A percentile compares a stretch with the other conserved stretches of the same genome.
These are phyloP conservation scores for Leccinum uliginosum DNA, from an alignment of 768 basidiomycete genomes.

Conservation along the genomic window DNA sequence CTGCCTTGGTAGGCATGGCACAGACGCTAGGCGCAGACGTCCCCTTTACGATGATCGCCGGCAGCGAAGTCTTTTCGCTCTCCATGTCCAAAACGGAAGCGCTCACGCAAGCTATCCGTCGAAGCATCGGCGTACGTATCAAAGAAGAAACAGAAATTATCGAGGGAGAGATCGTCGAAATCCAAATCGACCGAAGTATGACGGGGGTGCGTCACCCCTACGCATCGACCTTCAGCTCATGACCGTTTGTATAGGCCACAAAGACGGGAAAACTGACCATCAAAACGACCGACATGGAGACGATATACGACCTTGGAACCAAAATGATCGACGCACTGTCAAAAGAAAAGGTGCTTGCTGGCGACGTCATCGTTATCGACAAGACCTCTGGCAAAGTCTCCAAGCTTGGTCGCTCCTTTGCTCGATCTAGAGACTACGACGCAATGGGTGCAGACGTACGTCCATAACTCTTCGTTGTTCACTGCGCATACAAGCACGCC, in stretches of 20 bases:
- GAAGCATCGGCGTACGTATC: slow-evolving; percentile 95
- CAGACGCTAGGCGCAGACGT: slow-evolving; percentile 92
- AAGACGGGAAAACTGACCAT: slow-evolving; percentile 97
- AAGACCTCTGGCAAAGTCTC: slow-evolving; percentile 96
- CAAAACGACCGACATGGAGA: slow-evolving; percentile 99
- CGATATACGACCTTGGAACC: slow-evolving; percentile 94
- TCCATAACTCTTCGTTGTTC: slow-evolving; percentile 9
- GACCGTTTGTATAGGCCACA: slow-evolving; percentile 59
- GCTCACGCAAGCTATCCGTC: slow-evolving; percentile 90
- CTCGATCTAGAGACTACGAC: slow-evolving; percentile 96
- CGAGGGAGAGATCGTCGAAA: slow-evolving; percentile 97
- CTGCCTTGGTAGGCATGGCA: slow-evolving; percentile 70
- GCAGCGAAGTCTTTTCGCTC: slow-evolving; percentile 95
- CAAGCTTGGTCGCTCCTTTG: slow-evolving; percentile 94
- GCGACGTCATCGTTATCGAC: slow-evolving; percentile 95
- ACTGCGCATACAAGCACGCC: not conserved
- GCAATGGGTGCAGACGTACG: slow-evolving; percentile 98
- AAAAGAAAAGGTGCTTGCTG: slow-evolving; percentile 94
- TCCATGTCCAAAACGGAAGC: slow-evolving; percentile 99
- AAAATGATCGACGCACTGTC: slow-evolving; percentile 99
- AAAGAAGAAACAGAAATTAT: slow-evolving; percentile 98
- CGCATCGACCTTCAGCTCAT: not conserved
- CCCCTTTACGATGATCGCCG: slow-evolving; percentile 97
- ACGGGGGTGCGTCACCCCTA: slow-evolving; percentile 66
- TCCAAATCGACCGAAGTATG: slow-evolving; percentile 94